Base-by-base conservation (phyloP, 306 rosid genomes). In the Potentilla sterilis region DNA sequence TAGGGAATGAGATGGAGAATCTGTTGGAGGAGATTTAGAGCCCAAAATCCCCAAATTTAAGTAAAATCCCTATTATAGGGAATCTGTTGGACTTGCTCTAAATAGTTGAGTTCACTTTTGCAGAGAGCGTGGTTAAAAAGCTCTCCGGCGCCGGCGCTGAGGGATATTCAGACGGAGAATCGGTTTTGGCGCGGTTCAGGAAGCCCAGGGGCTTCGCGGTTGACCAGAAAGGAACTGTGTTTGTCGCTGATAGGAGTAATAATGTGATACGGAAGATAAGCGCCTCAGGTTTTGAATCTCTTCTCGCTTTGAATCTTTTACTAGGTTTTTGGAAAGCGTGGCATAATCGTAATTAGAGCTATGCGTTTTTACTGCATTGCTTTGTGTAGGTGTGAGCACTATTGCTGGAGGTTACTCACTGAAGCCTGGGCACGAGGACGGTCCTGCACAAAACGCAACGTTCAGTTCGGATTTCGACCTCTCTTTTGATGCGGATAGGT, bases 131-230 rank as follows among this genome's bases (percentile, higher is more conserved):
- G 69, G 49, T 83, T 18, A 84, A 69, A 21, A 82, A 65, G 75
- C 46, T 92, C 69, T 70, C 91, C 69, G 89, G 90, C 44, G 35
- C 19, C 46, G 87, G 80, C 79, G 69, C 15, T 19, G 4, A 0
- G 0, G 96, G 93, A 13, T 92, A 86, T 84, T n/a, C 59, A 1
- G 97, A 92, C 61, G 96, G 97, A 11, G 87, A 81, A 12, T 72
- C 80, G 71, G 86, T 57, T 54, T 75, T 67, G 15, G 96, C 93
- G 57, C 67, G 7, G 61, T 89, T 88, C 77, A 42, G 15, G 12
- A 76, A 75, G 40, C 96, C 96, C 12, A 59, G 10, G 79, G 90
- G 93, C 69, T 92, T 92, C 57, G 90, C 93, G 1, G 69, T 90
- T 73, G 90, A 84, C 80, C 59, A 37, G 1, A 89, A 71, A 72